Evolutionary conservation across 805 yeast genomes (phyloP), one percentile per base, ranked within the genome.

Genomic region (Hanseniaspora jakobsenii): DNA sequence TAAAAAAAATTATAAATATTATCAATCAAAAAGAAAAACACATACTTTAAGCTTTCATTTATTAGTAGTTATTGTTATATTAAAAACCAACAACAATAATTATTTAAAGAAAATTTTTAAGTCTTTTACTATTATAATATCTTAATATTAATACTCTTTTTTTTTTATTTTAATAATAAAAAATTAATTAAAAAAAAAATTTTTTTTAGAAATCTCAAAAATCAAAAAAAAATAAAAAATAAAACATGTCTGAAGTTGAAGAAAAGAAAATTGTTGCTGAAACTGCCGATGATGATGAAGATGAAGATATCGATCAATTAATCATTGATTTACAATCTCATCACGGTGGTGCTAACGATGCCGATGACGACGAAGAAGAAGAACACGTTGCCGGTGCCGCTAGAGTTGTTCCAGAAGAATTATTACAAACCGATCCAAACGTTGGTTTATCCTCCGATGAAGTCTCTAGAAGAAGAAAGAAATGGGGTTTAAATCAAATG

Each of bases 401-500:
- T 64, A 76, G 79, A 65, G 81, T 81, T 49, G 85, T 84, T 44
- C 93, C 94, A 46, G 94, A 85, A 57, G 91, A 81, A 60, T 66
- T 81, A 53, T 71, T 84, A 58, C 79, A 81, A 65, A 84, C 95
- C 50, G 83, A 80, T 69, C 86, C 87, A 44, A 61, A 75, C 42
- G 61, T 62, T 55, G 95, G 95, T 75, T 73, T 84, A 59, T 63
- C 79, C 50, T 66, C 75, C 49, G 93, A 80, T 36, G 94, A 84
- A 65, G 93, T 82, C 49, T 47, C 64, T 60, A 77, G 71, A 65
- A 78, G 95, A 73, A 75, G 93, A 70, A 83, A 82, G 82, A 82
- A 79, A 75, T 84, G 66, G 61, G 95, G 95, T 73, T 68, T 75
- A 52, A 84, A 84, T 67, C 87, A 81, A 69, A 81, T 84, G 93